Evolutionary conservation across 768 basidiomycete genomes (phyloP), one percentile per base, ranked within the genome.

Genomic region (Phylloporus scabripes): DNA sequence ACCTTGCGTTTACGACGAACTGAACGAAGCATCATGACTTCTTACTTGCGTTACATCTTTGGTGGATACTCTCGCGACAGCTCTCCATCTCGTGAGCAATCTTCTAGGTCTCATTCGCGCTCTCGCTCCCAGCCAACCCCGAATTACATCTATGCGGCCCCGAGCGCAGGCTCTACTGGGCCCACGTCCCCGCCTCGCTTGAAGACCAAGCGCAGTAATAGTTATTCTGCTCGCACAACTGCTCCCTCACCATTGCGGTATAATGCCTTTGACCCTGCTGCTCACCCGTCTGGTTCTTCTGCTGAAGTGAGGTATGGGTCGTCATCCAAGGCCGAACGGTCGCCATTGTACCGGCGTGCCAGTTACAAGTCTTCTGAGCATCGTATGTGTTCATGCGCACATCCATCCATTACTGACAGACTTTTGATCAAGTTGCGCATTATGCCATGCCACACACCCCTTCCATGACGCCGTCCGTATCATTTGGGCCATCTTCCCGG

Each of bases 41-140:
- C 78, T 29, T 75, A 76, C 66, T 59, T 80, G 50, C 78, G 78
- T 52, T 75, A 62, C 51, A 64, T 75, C 56, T 76, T 76, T 49
- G 73, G 74, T 37, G 67, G 66, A 33, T 43, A 64, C 46, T 53
- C 61, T 37, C 63, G 62, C 12, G 61, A 65, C 33, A 60, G 29
- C 41, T 58, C 57, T 55, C 55, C 55, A 46, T 50, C 57, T 33
- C 58, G 60, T 55, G 55, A 57, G 42, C 52, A 57, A 53, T 55
- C 62, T 41, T 51, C 72, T 48, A 78, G 72, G 61, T 62, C 73
- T 32, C 74, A 76, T 53, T 62, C 59, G 42, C 75, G 74, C 26
- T 73, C 77, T 17, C 64, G 62, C 28, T 74, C 78, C 18, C 54
- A 64, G 21, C 64, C 74, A 7, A 60, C 67, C 14, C 63, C 72